These are phyloP conservation scores for Artemisia annua DNA, from an alignment of 129 eudicot genomes.

Conservation along the genomic window DNA sequence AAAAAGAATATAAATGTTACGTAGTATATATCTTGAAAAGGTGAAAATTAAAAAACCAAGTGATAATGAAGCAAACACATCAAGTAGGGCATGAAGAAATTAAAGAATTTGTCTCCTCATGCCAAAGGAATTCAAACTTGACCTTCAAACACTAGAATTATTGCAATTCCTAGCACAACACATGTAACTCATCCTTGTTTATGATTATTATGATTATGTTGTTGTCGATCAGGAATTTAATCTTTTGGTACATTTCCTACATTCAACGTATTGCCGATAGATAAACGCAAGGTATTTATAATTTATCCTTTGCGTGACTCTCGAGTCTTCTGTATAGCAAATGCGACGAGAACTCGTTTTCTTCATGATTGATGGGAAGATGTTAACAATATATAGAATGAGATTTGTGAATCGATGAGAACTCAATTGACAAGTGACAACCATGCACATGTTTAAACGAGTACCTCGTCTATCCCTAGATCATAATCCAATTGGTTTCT, in stretches of 20 bases:
- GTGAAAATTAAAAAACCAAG: neutral
- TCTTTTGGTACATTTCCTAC: neutral
- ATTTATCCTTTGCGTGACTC: neutral
- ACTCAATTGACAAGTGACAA: too few relatives aligned
- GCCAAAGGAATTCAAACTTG: constrained; percentile 23
- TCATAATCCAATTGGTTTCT: too few relatives aligned
- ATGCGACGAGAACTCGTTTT: neutral
- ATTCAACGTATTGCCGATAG: neutral
- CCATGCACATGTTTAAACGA: too few relatives aligned
- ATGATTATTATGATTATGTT: neutral
- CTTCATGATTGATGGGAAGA: too few relatives aligned
- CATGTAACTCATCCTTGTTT: constrained; percentile 2
- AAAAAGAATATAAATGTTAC: too few relatives aligned
- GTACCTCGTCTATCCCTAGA: too few relatives aligned
- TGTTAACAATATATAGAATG: too few relatives aligned
- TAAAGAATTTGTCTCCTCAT: constrained; percentile 14
- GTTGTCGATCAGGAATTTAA: neutral
- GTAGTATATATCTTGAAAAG: too few relatives aligned
- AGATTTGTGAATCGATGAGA: too few relatives aligned
- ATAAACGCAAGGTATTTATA: neutral
- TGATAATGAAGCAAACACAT: constrained; percentile 14
- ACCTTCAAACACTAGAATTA: constrained; percentile 8
- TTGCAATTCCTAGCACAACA: constrained; percentile 17
- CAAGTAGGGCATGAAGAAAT: constrained; percentile 18
- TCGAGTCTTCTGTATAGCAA: neutral